Base-by-base conservation (phyloP, 352 stramenopile genomes). In the Pythium oligandrum region DNA sequence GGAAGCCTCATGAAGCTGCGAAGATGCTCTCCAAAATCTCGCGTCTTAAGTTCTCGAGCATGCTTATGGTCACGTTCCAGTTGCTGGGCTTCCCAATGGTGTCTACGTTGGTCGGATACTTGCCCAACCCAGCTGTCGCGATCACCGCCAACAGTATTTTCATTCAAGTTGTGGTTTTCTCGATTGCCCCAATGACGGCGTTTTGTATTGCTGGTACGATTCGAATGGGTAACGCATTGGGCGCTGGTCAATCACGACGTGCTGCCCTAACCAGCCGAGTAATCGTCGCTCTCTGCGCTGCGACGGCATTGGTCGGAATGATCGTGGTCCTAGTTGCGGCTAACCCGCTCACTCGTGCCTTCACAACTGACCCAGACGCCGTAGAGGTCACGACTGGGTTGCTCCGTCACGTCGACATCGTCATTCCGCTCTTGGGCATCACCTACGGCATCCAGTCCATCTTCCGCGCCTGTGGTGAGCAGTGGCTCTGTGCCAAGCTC, bases 381-480 rank as follows among this genome's bases (percentile, higher is more conserved):
- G 65, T 63, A 6, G 44, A 54, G 3, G 54, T 64, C 17, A 67
- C 68, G 1, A 66, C 55, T 2, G 51, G 67, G 4, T 49, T 84
- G 17, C 73, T 71, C 40, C 55, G 57, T 42, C 40, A 67, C 10
- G 31, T 84, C 10, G 36, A 74, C 40, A 62, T 57, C 0, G 30
- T 78, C 35, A 48, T 86, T 6, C 70, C 68, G 30, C 55, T 78
- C 9, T 35, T 79, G 37, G 68, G 64, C 4, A 70, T 73, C 49
- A 69, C 64, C 1, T 74, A 74, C 40, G 67, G 59, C 6, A 48
- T 69, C 35, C 75, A 85, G 51, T 66, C 61, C 4, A 53, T 75
- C 30, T 75, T 83, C 44, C 65, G 67, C 46, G 70, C 75, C 6
- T 78, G 75, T 68, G 64, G 73, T 30, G 69, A 73, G 63, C 69